Evolutionary conservation across 2,329 filamentous ascomycete genomes (phyloP).

Genomic region (Thelonectria rubi): DNA sequence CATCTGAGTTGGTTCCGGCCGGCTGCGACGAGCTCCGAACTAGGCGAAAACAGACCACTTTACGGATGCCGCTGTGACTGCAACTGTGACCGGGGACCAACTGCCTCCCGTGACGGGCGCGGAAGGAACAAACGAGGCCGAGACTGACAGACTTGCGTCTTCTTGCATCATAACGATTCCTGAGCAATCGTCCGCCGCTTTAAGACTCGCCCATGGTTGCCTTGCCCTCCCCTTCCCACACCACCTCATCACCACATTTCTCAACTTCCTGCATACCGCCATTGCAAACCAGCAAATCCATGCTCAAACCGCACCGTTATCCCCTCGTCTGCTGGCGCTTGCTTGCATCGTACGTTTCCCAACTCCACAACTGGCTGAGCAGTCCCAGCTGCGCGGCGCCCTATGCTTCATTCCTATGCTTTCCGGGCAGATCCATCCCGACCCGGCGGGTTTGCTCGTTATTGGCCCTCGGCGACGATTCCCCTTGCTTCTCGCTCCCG

Average conservation of each 20-base stretch:
- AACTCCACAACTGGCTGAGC: slow-evolving; percentile 6
- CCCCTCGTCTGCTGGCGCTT: background rate
- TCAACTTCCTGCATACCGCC: background rate
- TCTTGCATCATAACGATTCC: slow-evolving; percentile 17
- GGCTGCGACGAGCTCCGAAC: slow-evolving; percentile 12
- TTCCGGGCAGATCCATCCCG: slow-evolving; percentile 15
- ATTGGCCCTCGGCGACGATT: slow-evolving; percentile 14
- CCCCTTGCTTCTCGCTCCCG: slow-evolving; percentile 15
- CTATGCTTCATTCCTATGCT: slow-evolving; percentile 9
- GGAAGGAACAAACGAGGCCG: background rate
- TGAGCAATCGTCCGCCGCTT: slow-evolving; percentile 15
- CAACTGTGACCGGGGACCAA: background rate
- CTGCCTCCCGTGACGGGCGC: background rate
- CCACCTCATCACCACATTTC: background rate
- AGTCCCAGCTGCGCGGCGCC: slow-evolving; percentile 5
- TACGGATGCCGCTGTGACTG: background rate
- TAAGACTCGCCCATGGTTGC: background rate
- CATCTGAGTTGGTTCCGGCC: slow-evolving; percentile 7
- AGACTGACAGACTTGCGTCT: background rate
- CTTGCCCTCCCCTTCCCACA: background rate
- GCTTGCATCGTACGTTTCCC: slow-evolving; percentile 37
- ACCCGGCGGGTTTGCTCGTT: background rate
- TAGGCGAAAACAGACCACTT: slow-evolving; percentile 19
- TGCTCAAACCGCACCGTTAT: background rate
- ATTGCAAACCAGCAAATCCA: background rate